A percentile compares a stretch with the other conserved stretches of the same genome.
Conservation (phyloP, 2,329 filamentous ascomycete species). For the Fusarium sp. region DNA sequence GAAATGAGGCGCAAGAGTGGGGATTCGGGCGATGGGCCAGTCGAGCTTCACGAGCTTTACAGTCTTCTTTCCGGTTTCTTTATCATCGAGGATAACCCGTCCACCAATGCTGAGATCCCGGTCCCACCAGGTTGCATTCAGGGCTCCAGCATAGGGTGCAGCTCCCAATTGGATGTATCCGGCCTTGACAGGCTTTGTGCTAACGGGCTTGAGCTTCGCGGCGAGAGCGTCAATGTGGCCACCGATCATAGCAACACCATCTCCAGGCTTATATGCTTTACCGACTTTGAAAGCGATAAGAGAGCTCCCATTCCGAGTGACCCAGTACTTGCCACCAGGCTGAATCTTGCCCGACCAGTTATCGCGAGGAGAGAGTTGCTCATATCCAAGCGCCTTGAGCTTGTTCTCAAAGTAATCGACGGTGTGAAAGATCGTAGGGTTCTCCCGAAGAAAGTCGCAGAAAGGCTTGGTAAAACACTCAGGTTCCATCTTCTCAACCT, state of each 20-base stretch:
- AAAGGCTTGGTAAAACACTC: conserved; percentile 84
- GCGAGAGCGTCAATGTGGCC: conserved; percentile 95
- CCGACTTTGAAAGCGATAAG: conserved; percentile 88
- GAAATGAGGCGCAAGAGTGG: conserved; percentile 93
- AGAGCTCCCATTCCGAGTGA: conserved; percentile 84
- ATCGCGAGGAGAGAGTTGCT: conserved; percentile 79
- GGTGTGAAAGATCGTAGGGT: conserved; percentile 93
- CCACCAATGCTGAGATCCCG: conserved; percentile 92
- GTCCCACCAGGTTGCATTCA: conserved; percentile 97
- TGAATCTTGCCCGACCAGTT: conserved; percentile 78
- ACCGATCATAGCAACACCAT: conserved; percentile 87
- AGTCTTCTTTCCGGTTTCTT: conserved; percentile 76
- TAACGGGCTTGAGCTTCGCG: conserved; percentile 89
- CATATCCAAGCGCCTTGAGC: conserved; percentile 77
- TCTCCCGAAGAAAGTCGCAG: conserved; percentile 84
- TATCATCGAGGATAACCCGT: conserved; percentile 82
- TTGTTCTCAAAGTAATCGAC: conserved; percentile 81
- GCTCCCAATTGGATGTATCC: conserved; percentile 92
- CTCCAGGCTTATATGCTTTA: conserved; percentile 80
- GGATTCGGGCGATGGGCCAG: conserved; percentile 93
- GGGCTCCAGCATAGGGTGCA: conserved; percentile 87
- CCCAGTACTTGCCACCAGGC: conserved; percentile 87
- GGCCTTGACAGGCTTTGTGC: conserved; percentile 81
- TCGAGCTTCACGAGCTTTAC: conserved; percentile 88
- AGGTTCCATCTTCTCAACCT: conserved; percentile 55